Percentiles rank a stretch among this genome's conserved stretches.
phyloP scores from a whole-genome alignment of 805 yeast species.

The Lipomyces japonicus region DNA sequence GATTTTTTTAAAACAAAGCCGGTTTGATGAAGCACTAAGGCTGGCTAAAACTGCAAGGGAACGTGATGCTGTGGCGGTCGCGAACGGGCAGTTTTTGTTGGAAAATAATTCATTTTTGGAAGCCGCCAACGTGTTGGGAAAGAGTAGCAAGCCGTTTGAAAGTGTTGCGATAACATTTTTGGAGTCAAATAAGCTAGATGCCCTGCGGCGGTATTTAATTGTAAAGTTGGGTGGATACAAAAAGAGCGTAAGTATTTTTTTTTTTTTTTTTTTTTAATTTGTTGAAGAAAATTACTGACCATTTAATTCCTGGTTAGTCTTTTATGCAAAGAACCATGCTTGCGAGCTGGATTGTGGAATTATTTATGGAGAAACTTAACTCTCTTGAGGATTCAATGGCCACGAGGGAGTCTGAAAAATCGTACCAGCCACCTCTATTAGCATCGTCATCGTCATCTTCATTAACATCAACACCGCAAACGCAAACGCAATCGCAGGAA shows the following conservation, averaged over 20 bases:
- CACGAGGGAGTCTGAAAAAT: slow-evolving; percentile 22
- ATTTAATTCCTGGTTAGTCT: slow-evolving; percentile 11
- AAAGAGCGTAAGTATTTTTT: slow-evolving; percentile 8
- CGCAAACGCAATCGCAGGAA: neutral
- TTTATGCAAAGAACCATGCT: slow-evolving; percentile 51
- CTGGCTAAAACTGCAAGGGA: slow-evolving; percentile 42
- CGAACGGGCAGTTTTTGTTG: slow-evolving; percentile 53
- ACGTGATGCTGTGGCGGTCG: slow-evolving; percentile 49
- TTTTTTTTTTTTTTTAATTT: neutral
- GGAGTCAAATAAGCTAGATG: slow-evolving; percentile 42
- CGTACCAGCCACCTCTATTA: no score
- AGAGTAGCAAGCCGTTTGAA: slow-evolving; percentile 65
- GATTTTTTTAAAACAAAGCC: slow-evolving; percentile 47
- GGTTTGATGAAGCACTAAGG: slow-evolving; percentile 64
- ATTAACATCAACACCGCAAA: slow-evolving; percentile 12
- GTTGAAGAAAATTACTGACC: neutral
- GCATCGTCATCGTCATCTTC: no score
- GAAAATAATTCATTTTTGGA: slow-evolving; percentile 32
- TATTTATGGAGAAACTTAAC: slow-evolving; percentile 49
- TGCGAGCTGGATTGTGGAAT: slow-evolving; percentile 64
- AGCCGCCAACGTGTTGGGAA: slow-evolving; percentile 57
- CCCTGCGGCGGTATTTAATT: slow-evolving; percentile 47
- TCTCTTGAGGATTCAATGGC: slow-evolving; percentile 41
- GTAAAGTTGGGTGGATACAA: slow-evolving; percentile 40
- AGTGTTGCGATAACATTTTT: slow-evolving; percentile 57